A percentile compares a stretch with the other conserved stretches of the same genome.
phyloP scores from a whole-genome alignment of 257 asterid genomes.

The Galeopsis tetrahit region DNA sequence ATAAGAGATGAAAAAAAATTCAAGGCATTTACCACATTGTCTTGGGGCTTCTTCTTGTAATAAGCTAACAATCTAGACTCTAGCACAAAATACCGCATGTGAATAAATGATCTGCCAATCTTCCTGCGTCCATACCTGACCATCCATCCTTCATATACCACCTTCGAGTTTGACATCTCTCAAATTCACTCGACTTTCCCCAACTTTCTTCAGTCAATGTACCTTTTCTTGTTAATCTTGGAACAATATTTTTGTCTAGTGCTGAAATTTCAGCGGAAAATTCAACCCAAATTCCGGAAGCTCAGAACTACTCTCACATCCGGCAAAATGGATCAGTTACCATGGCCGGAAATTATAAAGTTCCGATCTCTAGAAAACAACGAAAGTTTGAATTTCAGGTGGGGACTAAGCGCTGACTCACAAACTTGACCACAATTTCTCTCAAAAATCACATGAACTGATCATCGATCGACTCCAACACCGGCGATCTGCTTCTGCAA shows the following conservation, averaged over 20 bases:
- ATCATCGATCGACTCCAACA: slow-evolving; percentile 47
- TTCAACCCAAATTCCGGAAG: slow-evolving; percentile 41
- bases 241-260: neutral
- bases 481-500: slow-evolving; percentile 53
- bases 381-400: neutral
- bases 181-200: slow-evolving; percentile 24
- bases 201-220: slow-evolving; percentile 31
- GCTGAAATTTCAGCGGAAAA: slow-evolving; percentile 30
- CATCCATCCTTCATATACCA: slow-evolving; percentile 99
- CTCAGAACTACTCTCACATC: slow-evolving; percentile 49
- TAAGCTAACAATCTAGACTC: slow-evolving; percentile 89
- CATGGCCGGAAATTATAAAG: slow-evolving; percentile 14
- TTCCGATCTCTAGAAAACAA: slow-evolving; percentile 35
- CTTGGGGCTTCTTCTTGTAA: slow-evolving; percentile 97
- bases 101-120: slow-evolving; percentile 93
- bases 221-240: slow-evolving; percentile 21
- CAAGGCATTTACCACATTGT: slow-evolving; percentile 64
- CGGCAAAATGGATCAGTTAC: slow-evolving; percentile 45
- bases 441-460: slow-evolving; percentile 32
- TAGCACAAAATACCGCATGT: slow-evolving; percentile 94
- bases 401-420: slow-evolving; percentile 21
- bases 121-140: slow-evolving; percentile 98
- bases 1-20: slow-evolving; percentile 14
- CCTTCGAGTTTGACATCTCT: slow-evolving; percentile 82
- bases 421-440: slow-evolving; percentile 27